Conservation (phyloP, 129 eudicot genomes). For the Lactuca sativa region DNA sequence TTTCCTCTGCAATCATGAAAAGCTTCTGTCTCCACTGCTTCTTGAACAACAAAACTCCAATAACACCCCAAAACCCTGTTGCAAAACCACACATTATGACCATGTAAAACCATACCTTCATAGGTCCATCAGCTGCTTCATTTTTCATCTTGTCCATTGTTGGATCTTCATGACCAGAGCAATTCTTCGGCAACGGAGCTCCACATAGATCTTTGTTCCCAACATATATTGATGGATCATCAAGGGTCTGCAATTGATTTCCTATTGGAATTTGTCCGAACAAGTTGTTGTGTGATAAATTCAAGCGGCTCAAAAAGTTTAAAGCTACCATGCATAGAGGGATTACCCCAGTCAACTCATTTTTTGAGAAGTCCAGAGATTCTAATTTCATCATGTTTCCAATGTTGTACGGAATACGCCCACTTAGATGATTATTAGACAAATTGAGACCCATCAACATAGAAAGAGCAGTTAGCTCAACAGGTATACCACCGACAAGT, state of each 20-base stretch:
- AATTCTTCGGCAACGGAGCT: neutral
- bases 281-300: conserved; percentile 7
- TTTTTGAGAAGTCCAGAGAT: too few relatives aligned
- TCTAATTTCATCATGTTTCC: neutral
- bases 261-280: conserved; percentile 14
- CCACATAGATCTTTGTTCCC: conserved; percentile 20
- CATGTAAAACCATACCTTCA: neutral
- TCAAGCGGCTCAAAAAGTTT: neutral
- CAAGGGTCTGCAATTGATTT: neutral
- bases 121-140: neutral
- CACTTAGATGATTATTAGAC: conserved; percentile 17
- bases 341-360: too few relatives aligned
- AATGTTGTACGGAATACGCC: conserved; percentile 17
- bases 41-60: neutral
- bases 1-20: neutral
- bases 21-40: too few relatives aligned
- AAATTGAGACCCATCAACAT: conserved; percentile 7
- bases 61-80: too few relatives aligned
- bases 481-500: too few relatives aligned
- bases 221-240: neutral
- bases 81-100: too few relatives aligned
- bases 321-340: too few relatives aligned
- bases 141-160: neutral
- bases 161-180: neutral
- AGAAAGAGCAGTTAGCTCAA: too few relatives aligned